Evolutionary conservation across 1,284 basidiomycete species (phyloP).

Genomic region (Boletellus sp.): DNA sequence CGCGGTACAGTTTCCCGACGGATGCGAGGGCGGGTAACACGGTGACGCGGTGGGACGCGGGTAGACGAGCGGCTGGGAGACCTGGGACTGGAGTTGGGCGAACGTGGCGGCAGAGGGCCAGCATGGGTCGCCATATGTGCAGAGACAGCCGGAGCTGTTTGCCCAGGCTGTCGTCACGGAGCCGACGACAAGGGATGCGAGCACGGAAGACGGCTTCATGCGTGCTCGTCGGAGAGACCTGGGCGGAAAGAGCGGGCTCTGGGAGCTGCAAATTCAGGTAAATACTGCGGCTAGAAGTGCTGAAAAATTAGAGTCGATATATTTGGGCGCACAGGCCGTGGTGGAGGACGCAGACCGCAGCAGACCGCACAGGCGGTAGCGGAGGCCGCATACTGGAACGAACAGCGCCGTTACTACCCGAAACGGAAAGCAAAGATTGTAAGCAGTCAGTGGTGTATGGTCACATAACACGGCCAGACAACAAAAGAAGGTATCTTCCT

Average conservation of each 20-base stretch:
- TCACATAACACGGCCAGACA: no score
- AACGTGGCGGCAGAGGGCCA: conserved; percentile 41
- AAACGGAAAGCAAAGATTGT: no score
- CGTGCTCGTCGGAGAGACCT: not conserved
- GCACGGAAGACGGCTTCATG: not conserved
- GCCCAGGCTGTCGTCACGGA: not conserved
- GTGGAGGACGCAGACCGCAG: no score
- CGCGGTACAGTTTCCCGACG: conserved; percentile 26
- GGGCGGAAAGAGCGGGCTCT: not conserved
- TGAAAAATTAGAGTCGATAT: no score
- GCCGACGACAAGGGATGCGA: not conserved
- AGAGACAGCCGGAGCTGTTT: conserved; percentile 9
- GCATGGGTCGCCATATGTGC: conserved; percentile 27
- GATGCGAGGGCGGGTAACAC: conserved; percentile 24
- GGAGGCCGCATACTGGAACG: no score
- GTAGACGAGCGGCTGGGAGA: conserved; percentile 31
- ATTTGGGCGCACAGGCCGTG: no score
- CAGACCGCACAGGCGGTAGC: no score
- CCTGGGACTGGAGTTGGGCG: conserved; percentile 25
- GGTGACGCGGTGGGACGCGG: conserved; percentile 24
- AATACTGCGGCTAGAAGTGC: no score
- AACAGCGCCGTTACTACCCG: no score
- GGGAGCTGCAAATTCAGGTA: no score
- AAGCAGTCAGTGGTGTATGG: no score
- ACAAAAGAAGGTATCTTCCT: no score